Percentiles rank a stretch among this genome's conserved stretches.
Conservation (phyloP, 495 filamentous ascomycete species). For the Lichina pygmaea region DNA sequence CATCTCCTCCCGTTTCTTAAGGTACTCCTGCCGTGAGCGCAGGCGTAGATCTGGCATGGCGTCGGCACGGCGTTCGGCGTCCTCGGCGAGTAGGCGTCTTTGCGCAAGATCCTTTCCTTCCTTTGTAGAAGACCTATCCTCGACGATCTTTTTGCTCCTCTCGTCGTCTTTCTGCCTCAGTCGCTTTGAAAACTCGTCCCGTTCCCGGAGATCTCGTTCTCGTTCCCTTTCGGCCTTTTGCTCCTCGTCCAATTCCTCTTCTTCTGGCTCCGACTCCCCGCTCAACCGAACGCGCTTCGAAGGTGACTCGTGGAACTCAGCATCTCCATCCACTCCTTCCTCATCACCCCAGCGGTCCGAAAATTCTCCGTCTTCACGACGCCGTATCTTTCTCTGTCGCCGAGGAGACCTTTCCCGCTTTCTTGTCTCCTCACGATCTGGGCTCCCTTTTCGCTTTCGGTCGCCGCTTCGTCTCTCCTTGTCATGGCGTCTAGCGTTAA, state of each 20-base stretch:
- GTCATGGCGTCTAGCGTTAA: conserved; percentile 9
- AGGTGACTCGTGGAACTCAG: conserved; percentile 23
- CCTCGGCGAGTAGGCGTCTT: conserved; percentile 34
- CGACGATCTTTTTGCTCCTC: conserved; percentile 42
- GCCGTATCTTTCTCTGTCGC: conserved; percentile 23
- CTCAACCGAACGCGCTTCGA: conserved; percentile 31
- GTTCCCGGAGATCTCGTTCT: conserved; percentile 36
- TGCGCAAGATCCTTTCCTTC: conserved; percentile 28
- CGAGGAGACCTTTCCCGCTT: conserved; percentile 15
- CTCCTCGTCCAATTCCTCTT: conserved; percentile 29
- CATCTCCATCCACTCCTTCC: conserved; percentile 24
- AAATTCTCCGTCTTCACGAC: conserved; percentile 26
- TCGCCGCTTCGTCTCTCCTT: conserved; percentile 7
- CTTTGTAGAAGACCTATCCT: conserved; percentile 32
- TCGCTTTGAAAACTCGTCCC: conserved; percentile 49
- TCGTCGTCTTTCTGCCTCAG: conserved; percentile 40
- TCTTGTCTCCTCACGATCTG: conserved; percentile 15
- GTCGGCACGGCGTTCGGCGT: conserved; percentile 29
- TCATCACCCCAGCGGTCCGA: conserved; percentile 66
- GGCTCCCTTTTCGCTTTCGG: conserved; percentile 17
- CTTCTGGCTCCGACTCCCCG: conserved; percentile 22
- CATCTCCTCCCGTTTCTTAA: conserved; percentile 78
- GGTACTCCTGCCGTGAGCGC: conserved; percentile 70
- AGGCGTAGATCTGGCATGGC: conserved; percentile 54
- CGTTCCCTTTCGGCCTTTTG: conserved; percentile 26